Percentiles rank a stretch among this genome's conserved stretches.
phyloP scores from a whole-genome alignment of 768 basidiomycete species.

The Cystoderma amianthinum region DNA sequence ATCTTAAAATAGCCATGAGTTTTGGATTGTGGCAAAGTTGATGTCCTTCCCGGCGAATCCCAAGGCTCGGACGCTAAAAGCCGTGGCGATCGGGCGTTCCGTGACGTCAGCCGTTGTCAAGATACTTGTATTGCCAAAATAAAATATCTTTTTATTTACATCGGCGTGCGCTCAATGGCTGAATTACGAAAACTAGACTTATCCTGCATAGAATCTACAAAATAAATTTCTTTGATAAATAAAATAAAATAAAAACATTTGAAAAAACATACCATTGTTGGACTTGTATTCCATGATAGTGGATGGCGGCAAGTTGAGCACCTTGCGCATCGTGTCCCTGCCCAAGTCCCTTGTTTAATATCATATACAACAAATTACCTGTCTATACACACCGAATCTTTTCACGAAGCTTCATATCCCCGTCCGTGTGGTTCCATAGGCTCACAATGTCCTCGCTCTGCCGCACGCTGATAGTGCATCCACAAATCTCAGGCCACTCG shows the following conservation, averaged over 20 bases:
- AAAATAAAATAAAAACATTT: neutral
- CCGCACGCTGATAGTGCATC: conserved; percentile 90
- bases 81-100: neutral
- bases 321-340: conserved; percentile 75
- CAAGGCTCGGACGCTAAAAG: neutral
- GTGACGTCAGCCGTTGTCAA: neutral
- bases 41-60: neutral
- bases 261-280: conserved; percentile 60
- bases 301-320: conserved; percentile 67
- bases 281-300: conserved; percentile 95
- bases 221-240: conserved; percentile 1
- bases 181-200: conserved; percentile 79
- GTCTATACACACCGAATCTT: conserved; percentile 55
- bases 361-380: neutral
- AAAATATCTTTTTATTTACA: too few species aligned
- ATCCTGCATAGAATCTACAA: conserved; percentile 80
- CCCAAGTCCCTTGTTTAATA: neutral
- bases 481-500: conserved; percentile 82
- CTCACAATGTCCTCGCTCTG: conserved; percentile 92
- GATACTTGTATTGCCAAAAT: too few species aligned
- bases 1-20: neutral
- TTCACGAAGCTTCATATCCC: conserved; percentile 68
- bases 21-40: neutral
- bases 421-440: conserved; percentile 86
- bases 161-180: conserved; percentile 38